Evolutionary conservation across 2,329 filamentous ascomycete species (phyloP).

Genomic region (Sporothrix schenckii): DNA sequence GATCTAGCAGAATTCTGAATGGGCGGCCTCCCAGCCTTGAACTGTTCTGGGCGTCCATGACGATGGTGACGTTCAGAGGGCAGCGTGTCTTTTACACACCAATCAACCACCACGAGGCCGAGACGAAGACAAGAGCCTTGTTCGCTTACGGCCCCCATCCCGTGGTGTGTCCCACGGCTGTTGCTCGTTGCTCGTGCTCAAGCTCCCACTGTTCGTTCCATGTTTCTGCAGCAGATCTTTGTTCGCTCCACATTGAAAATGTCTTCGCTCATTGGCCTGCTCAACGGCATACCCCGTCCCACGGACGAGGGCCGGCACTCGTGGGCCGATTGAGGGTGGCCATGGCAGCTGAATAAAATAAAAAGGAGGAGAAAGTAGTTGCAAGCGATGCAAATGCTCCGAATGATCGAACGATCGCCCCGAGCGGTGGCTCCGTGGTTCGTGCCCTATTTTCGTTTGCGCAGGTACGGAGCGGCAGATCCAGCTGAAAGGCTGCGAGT

Average conservation of each 20-base stretch:
- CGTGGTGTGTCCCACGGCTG: not conserved
- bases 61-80: not conserved
- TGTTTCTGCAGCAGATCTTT: not conserved
- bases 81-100: not conserved
- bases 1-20: not conserved
- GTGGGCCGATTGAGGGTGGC: constrained; percentile 22
- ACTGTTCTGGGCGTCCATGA: not conserved
- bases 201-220: not conserved
- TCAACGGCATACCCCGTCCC: not conserved
- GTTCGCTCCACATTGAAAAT: not conserved
- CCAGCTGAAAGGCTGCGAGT: constrained; percentile 20
- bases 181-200: constrained; percentile 1
- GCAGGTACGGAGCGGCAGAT: constrained; percentile 3
- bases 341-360: constrained; percentile 23
- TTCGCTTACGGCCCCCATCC: not conserved
- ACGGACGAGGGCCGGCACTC: constrained; percentile 1
- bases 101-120: not conserved
- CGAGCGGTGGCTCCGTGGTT: not conserved
- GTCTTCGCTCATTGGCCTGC: not conserved
- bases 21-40: constrained; percentile 16
- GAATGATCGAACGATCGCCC: not conserved
- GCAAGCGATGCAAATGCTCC: not conserved
- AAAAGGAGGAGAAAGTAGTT: not conserved
- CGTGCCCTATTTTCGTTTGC: not conserved
- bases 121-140: not conserved